Base-by-base conservation (phyloP, 2,329 filamentous ascomycete genomes). In the Neopestalotiopsis sp. region DNA sequence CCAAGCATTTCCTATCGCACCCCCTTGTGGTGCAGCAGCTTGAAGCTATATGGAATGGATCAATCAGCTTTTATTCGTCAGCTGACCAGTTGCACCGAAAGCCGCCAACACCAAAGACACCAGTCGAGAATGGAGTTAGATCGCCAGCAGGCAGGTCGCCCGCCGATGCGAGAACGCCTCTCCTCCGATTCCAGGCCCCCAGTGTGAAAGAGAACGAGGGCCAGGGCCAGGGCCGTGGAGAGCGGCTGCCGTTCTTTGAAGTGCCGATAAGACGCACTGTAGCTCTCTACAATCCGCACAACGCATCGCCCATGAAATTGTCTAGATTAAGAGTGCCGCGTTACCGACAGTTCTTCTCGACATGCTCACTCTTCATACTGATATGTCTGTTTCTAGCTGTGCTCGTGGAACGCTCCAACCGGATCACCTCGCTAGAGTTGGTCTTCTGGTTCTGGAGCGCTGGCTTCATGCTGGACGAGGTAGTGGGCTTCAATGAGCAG, bases 361-460 rank as follows among this genome's bases (percentile, higher is more conserved):
- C 95, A 0, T 82, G 94, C 68, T 98, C 95, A 2, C 91, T 97
- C 67, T 93, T 93, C 28, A 89, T 97, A 60, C 86, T 98, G 77
- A 91, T 98, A 52, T 91, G 90, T 14, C 86, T 98, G 12, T 98
- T 97, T 78, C 83, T 98, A 20, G 92, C 94, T 10, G 94, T 98
- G 10, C 86, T 98, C 3, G 84, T 88, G 12, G 84, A 93, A 76
- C 89, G 93, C 69, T 95, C 94, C 2, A 87, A 91, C 67, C 87
- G 91, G 66, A 97, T 98, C 75, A 97, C 94, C 1, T 88, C 89
- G 0, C 83, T 98, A 10, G 95, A 98, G 79, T 84, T 98, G 17
- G 79, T 97, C 13, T 98, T 98, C 81, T 98, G 95, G 95, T 94
- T 98, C 79, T 98, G 95, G 95, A 97, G 94, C 77, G 94, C 94